phyloP scores from a whole-genome alignment of 192 early-diverging fungal species.

The Allomyces javanicus region DNA sequence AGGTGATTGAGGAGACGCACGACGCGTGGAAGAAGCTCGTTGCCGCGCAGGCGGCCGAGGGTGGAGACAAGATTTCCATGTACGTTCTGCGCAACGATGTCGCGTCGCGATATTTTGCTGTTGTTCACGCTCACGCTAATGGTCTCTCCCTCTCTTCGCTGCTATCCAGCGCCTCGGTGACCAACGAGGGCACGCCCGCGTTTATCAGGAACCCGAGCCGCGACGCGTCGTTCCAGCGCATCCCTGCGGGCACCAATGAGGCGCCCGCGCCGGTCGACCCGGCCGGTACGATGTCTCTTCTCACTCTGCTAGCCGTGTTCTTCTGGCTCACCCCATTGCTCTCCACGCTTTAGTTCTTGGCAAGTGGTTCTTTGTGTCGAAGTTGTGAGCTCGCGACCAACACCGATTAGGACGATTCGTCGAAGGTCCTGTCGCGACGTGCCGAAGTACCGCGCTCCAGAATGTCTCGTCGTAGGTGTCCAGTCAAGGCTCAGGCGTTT shows the following conservation, averaged over 20 bases:
- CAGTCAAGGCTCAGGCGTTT: too few species aligned
- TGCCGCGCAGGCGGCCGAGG: constrained; percentile 29
- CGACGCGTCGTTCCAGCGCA: constrained; percentile 29
- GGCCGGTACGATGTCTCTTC: constrained; percentile 10
- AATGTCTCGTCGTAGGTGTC: too few species aligned
- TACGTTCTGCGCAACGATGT: background rate
- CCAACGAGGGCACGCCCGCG: constrained; percentile 54
- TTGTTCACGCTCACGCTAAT: too few species aligned
- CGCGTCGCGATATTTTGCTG: background rate
- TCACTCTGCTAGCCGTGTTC: constrained; percentile 35
- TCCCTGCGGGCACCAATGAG: constrained; percentile 24
- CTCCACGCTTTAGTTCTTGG: constrained; percentile 36
- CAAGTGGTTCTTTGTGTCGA: constrained; percentile 97
- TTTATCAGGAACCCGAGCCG: constrained; percentile 23
- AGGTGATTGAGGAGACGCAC: constrained; percentile 78
- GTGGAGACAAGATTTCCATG: constrained; percentile 49
- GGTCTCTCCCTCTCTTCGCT: background rate
- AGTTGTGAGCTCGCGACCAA: background rate
- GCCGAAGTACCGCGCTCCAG: too few species aligned
- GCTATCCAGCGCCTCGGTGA: constrained; percentile 36
- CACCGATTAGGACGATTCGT: too few species aligned
- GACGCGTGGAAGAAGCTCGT: constrained; percentile 84
- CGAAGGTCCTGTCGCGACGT: too few species aligned
- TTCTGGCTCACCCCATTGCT: background rate
- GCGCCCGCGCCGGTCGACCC: constrained; percentile 2